Evolutionary conservation across 345 rosid genomes (phyloP), one percentile per base, ranked within the genome.

Genomic region (Barbarea vulgaris): DNA sequence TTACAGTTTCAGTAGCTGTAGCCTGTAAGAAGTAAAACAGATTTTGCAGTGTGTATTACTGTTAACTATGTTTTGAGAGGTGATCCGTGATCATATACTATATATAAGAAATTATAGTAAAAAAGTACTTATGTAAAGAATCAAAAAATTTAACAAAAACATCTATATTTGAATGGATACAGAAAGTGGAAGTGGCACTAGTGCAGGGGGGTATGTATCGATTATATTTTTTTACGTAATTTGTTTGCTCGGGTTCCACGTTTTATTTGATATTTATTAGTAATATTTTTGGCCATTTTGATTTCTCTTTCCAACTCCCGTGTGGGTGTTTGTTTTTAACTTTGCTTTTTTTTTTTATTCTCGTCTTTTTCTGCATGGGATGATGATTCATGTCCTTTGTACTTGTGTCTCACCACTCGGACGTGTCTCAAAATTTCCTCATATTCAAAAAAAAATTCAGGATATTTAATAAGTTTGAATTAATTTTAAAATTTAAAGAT

Each of bases 311-410:
- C 55, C 14, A 41, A 13, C 36, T 66, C 73, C 33, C 58, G 34
- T 66, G 60, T 74, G 78, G 10, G 37, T 57, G 59, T 24, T 65
- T 70, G 54, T 25, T 53, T 65, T 18, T 46, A 55, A 54, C 50
- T 56, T 74, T 46, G 58, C 48, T 5, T 55, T 74, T 73, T n/a
- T n/a, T n/a, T 55, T 64, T 18, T 0, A 30, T 46, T 57, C 66
- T 56, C 70, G 57, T 64, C 77, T 73, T 62, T 62, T 21, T 42
- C 25, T 57, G 78, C 78, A 66, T 74, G 59, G 53, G 67, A 17
- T 46, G 74, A 59, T 75, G 69, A 27, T 59, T 47, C 62, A 67
- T 67, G 73, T 75, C 62, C 11, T 27, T 15, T 51, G 74, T 59
- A 67, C 68, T 67, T 24, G 47, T 39, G 68, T 65, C 72, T 47